phyloP scores from a whole-genome alignment of 2,329 filamentous ascomycete genomes.

The Fusarium bulbicola region DNA sequence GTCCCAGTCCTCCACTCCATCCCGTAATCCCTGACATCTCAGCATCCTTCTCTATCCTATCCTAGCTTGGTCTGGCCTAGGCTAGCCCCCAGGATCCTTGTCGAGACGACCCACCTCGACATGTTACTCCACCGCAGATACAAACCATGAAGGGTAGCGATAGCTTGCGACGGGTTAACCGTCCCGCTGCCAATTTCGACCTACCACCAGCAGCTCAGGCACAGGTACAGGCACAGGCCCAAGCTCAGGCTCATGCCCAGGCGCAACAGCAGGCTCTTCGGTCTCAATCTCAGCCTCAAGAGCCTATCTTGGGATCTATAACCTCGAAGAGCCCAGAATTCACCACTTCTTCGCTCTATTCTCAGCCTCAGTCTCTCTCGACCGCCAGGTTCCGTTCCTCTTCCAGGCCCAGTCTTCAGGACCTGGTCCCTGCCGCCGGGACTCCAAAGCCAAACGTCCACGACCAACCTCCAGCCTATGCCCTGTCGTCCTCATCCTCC shows the following conservation, averaged over 20 bases:
- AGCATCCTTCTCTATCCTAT: conserved; percentile 11
- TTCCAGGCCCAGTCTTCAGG: conserved; percentile 35
- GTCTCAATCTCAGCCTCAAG: conserved; percentile 29
- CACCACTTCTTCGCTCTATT: conserved; percentile 4
- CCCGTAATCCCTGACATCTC: conserved; percentile 25
- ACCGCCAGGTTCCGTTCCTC: conserved; percentile 35
- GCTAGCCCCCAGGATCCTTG: conserved; percentile 31
- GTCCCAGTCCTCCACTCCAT: conserved; percentile 12
- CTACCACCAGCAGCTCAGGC: conserved; percentile 19
- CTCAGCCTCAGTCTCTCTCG: conserved; percentile 23
- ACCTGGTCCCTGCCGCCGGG: conserved; percentile 30
- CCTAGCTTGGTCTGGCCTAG: conserved; percentile 17
- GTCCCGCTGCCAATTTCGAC: conserved; percentile 40
- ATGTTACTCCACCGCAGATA: conserved; percentile 42
- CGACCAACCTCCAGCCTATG: conserved; percentile 29
- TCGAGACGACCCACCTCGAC: conserved; percentile 38
- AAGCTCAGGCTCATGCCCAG: conserved; percentile 4
- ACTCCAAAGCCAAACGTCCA: conserved; percentile 12
- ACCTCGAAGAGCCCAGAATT: conserved; percentile 6
- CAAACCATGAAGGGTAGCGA: conserved; percentile 40
- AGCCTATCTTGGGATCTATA: background rate
- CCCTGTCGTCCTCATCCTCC: conserved; percentile 28
- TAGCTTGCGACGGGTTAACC: conserved; percentile 40
- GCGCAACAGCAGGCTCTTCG: conserved; percentile 19
- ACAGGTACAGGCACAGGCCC: conserved; percentile 16